phyloP scores from a whole-genome alignment of 345 rosid genomes.

The Noccaea caerulescens region DNA sequence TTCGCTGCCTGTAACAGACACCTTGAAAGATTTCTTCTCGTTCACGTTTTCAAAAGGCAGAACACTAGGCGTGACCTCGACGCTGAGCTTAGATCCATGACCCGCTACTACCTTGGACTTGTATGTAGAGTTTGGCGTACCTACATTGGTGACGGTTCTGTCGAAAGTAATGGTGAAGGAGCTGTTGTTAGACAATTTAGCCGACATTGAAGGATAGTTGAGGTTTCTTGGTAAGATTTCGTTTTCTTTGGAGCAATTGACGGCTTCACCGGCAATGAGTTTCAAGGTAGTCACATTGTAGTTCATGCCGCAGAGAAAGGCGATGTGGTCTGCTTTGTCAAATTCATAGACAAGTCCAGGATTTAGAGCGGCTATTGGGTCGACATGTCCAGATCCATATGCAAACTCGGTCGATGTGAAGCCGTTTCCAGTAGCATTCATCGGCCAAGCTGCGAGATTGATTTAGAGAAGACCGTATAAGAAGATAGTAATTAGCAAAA shows the following conservation, averaged over 20 bases:
- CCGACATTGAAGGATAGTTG: conserved; percentile 59
- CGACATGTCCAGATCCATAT: conserved; percentile 59
- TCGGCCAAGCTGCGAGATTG: conserved; percentile 45
- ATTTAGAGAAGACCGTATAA: neutral
- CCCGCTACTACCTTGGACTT: conserved; percentile 26
- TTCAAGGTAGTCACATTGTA: conserved; percentile 9
- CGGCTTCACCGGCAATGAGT: conserved; percentile 38
- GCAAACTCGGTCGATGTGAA: conserved; percentile 43
- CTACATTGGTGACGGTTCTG: conserved; percentile 65
- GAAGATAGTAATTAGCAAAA: neutral
- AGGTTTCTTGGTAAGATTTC: conserved; percentile 41
- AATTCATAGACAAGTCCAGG: conserved; percentile 51
- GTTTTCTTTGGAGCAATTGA: conserved; percentile 37
- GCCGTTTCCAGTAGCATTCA: conserved; percentile 35
- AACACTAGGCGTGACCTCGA: conserved; percentile 45
- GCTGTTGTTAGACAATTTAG: conserved; percentile 18
- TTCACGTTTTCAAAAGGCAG: conserved; percentile 41
- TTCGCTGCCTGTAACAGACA: conserved; percentile 24
- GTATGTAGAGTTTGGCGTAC: conserved; percentile 52
- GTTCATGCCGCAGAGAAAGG: conserved; percentile 50
- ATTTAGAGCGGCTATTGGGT: conserved; percentile 52
- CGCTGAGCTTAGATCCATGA: conserved; percentile 12
- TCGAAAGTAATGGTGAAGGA: conserved; percentile 32
- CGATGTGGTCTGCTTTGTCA: conserved; percentile 42
- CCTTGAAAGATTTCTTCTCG: conserved; percentile 52